A percentile compares a stretch with the other conserved stretches of the same genome.
These are phyloP conservation scores for Spatholobus suberectus DNA, from an alignment of 306 rosid species.

Conservation along the genomic window DNA sequence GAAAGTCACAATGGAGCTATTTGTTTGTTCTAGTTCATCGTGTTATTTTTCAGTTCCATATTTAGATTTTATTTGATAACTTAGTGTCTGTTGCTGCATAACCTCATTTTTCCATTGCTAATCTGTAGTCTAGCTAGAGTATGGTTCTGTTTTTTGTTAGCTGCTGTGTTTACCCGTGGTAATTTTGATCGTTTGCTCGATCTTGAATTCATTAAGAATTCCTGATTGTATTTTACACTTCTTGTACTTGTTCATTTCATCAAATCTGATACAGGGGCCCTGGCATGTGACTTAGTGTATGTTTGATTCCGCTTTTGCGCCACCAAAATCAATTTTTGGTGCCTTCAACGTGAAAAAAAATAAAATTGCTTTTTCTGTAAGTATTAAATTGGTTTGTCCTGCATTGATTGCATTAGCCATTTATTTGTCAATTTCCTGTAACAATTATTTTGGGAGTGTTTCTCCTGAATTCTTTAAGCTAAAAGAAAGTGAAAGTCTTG, in stretches of 20 bases:
- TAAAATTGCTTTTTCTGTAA: no score
- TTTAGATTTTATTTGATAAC: slow-evolving; percentile 13
- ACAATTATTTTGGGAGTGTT: neutral
- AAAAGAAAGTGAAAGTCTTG: slow-evolving; percentile 8
- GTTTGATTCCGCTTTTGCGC: no score
- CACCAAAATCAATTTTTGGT: no score
- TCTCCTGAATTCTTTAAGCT: neutral
- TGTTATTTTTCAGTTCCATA: neutral
- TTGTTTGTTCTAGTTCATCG: slow-evolving; percentile 33
- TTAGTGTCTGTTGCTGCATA: neutral
- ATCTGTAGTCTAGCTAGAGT: neutral
- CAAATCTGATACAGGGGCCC: slow-evolving; percentile 14
- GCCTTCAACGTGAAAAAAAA: no score
- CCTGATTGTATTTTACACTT: neutral
- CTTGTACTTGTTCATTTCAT: neutral
- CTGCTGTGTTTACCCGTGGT: neutral
- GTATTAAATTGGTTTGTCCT: neutral
- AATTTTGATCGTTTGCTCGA: neutral
- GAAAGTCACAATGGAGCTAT: neutral
- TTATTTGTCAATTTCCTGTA: slow-evolving; percentile 1
- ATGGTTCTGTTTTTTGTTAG: neutral
- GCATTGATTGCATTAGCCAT: neutral
- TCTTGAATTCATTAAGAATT: neutral
- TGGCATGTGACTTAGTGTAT: neutral
- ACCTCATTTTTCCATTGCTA: neutral